Base-by-base conservation (phyloP, 192 early-diverging fungal species). In the Allomyces javanicus region DNA sequence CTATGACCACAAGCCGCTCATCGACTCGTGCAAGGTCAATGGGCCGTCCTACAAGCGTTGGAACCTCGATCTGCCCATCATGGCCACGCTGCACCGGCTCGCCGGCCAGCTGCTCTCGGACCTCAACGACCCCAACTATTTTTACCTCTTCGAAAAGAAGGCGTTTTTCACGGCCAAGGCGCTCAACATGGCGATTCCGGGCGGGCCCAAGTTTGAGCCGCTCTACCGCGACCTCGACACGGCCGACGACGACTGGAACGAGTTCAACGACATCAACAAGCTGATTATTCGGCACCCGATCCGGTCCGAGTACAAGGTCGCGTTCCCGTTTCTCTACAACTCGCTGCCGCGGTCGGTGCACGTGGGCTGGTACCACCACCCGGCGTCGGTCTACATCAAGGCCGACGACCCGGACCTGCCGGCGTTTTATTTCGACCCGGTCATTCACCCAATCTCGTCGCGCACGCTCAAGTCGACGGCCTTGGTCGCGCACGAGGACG, bases 231-330 rank as follows among this genome's bases (percentile, higher is more conserved):
- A 99, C 75, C 50, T 58, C 50, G 92, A 99, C 71, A 84, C 92
- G 1, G 88, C 85, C 1, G 96, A 99, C 74, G 94, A 99, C 73
- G 96, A 99, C 79, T 99, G 96, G 96, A 99, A 97, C 76, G 96
- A 99, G 74, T 99, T 99, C 77, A 99, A 99, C 78, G 96, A 99
- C 72, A 97, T 99, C 80, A 92, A 94, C 87, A 99, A 99, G 77
- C 93, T 99, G 68, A 99, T 99, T 67, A 96, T 99, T 66, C 88
- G 96, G 61, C 94, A 99, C 72, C 94, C 93, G 24, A 89, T 99
- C 66, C 87, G 96, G 63, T 95, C 96, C 58, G 96, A 99, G 78
- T 97, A 99, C 82, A 94, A 94, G 73, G 89, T 99, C 45, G 96
- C 96, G 3, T 99, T 95, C 76, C 96, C 96, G 64, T 94, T 90